Percentiles rank a stretch among this genome's conserved stretches.
These are phyloP conservation scores for Ophiostoma australiae DNA, from an alignment of 2,329 filamentous ascomycete species.

Conservation along the genomic window DNA sequence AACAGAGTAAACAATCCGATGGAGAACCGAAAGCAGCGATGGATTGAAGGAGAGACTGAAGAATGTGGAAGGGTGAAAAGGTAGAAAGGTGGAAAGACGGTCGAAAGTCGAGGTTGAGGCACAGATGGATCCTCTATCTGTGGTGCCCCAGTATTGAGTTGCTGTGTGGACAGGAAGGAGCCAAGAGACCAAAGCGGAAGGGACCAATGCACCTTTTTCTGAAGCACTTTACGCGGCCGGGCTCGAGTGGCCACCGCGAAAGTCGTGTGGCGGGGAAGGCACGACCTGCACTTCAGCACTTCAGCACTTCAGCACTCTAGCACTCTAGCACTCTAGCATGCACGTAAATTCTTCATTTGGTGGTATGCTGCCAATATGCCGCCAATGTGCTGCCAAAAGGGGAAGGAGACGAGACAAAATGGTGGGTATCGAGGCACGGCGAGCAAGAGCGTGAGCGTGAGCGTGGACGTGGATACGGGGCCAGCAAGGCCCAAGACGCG, in stretches of 20 bases:
- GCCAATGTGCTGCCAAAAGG: neutral
- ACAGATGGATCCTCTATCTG: conserved; percentile 13
- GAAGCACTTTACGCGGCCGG: conserved; percentile 23
- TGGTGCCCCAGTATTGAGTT: conserved; percentile 13
- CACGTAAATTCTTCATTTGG: no score
- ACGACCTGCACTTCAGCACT: conserved; percentile 14
- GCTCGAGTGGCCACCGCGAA: conserved; percentile 15
- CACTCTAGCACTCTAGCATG: neutral
- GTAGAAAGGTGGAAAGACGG: neutral
- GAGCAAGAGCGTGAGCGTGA: conserved; percentile 5
- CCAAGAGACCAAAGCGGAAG: neutral
- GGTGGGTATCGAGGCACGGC: neutral
- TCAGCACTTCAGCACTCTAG: no score
- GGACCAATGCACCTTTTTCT: conserved; percentile 9
- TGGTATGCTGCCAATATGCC: neutral
- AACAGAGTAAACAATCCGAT: neutral
- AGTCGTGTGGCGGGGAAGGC: conserved; percentile 28
- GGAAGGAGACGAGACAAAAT: conserved; percentile 12
- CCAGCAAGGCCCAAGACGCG: conserved; percentile 24
- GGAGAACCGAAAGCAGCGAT: neutral
- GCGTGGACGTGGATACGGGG: conserved; percentile 21
- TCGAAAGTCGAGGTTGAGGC: conserved; percentile 10
- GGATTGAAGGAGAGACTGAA: neutral
- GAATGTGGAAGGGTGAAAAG: neutral
- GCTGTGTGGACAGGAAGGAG: conserved; percentile 13